phyloP scores from a whole-genome alignment of 805 yeast species.

The Komagataella pseudopastoris region DNA sequence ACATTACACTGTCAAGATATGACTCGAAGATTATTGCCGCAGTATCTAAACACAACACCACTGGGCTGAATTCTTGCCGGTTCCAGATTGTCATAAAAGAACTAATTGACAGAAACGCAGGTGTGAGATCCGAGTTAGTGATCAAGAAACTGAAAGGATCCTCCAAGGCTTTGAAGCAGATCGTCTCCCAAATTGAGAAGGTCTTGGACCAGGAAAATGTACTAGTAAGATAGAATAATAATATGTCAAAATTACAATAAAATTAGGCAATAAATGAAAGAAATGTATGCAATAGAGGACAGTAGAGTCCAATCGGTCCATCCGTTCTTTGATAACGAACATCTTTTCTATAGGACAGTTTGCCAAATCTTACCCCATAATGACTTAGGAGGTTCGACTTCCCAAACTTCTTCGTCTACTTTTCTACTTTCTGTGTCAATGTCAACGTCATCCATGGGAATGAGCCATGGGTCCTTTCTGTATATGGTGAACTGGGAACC shows the following conservation, averaged over 20 bases:
- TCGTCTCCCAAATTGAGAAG: constrained; percentile 49
- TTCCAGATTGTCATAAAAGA: constrained; percentile 37
- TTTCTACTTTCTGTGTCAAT: constrained; percentile 56
- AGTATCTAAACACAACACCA: constrained; percentile 44
- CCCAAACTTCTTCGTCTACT: constrained; percentile 47
- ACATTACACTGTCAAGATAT: constrained; percentile 31
- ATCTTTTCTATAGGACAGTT: constrained; percentile 16
- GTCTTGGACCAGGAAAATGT: constrained; percentile 56
- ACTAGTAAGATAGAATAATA: constrained; percentile 14
- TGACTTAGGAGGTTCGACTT: constrained; percentile 35
- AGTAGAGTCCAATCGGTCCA: background rate
- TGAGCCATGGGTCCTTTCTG: constrained; percentile 32
- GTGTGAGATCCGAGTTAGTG: constrained; percentile 36
- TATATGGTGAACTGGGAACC: constrained; percentile 33
- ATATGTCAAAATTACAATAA: background rate
- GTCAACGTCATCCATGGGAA: constrained; percentile 49
- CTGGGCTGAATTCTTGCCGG: constrained; percentile 50
- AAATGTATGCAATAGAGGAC: background rate
- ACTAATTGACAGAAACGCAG: constrained; percentile 4
- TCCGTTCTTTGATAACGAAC: background rate
- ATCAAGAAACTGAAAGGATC: constrained; percentile 59
- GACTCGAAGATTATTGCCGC: constrained; percentile 41
- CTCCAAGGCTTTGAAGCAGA: constrained; percentile 40
- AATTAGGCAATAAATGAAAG: background rate
- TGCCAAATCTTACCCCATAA: constrained; percentile 45